Evolutionary conservation across 2,329 filamentous ascomycete genomes (phyloP).

Genomic region (Xylariales sp.): DNA sequence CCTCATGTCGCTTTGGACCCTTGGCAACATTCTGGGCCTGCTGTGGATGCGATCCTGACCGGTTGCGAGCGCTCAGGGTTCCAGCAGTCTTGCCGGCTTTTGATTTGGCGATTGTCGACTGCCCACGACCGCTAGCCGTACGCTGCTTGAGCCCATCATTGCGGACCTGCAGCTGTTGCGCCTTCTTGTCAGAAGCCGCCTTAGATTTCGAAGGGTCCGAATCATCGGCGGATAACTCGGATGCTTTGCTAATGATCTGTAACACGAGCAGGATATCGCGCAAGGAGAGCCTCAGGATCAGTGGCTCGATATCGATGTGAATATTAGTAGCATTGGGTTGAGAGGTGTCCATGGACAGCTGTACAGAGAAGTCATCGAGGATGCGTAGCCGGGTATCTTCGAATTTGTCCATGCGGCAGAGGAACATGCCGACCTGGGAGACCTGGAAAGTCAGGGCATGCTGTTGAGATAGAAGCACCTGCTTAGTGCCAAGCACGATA

Average conservation of each 20-base stretch:
- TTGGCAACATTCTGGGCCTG: constrained; percentile 27
- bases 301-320: constrained; percentile 81
- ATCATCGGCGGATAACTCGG: constrained; percentile 72
- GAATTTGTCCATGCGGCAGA: constrained; percentile 97
- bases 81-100: constrained; percentile 31
- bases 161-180: constrained; percentile 48
- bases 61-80: constrained; percentile 22
- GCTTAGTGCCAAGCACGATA: constrained; percentile 90
- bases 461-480: constrained; percentile 88
- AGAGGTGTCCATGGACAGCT: constrained; percentile 77
- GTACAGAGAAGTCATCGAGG: constrained; percentile 92
- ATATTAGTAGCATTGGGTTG: constrained; percentile 67
- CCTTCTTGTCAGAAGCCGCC: constrained; percentile 50
- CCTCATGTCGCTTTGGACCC: constrained; percentile 51
- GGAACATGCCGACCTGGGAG: constrained; percentile 93
- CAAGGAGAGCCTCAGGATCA: constrained; percentile 84
- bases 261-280: constrained; percentile 92
- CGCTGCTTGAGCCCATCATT: constrained; percentile 47
- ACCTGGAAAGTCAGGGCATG: constrained; percentile 92
- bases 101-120: constrained; percentile 46
- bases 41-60: constrained; percentile 16
- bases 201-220: constrained; percentile 37
- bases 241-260: constrained; percentile 87
- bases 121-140: constrained; percentile 51
- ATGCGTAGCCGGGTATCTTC: constrained; percentile 87